These are phyloP conservation scores for Microbotryomycetes sp. DNA, from an alignment of 1,284 basidiomycete species.

Conservation along the genomic window DNA sequence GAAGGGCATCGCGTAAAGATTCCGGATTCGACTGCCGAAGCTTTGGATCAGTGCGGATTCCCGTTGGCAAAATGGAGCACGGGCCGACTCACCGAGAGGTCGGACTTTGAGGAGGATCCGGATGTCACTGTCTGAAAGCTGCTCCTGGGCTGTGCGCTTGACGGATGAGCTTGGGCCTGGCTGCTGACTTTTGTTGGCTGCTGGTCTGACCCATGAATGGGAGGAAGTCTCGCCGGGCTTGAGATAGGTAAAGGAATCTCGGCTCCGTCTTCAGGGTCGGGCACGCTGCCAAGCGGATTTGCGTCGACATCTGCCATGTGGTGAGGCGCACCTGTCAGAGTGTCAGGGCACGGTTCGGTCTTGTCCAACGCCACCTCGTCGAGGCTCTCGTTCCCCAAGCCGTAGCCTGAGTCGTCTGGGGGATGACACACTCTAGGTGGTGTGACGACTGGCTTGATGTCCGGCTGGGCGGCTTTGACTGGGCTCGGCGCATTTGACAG, in stretches of 20 bases:
- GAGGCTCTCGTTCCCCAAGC: background rate
- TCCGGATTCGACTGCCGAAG: background rate
- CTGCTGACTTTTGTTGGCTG: background rate
- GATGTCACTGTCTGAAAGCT: background rate
- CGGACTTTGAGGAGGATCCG: background rate
- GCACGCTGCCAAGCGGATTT: background rate
- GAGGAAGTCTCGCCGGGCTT: too few relatives aligned
- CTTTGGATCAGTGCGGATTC: too few relatives aligned
- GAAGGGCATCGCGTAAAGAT: background rate
- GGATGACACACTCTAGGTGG: background rate
- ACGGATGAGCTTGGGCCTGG: background rate
- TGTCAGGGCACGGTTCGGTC: too few relatives aligned
- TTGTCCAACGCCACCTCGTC: background rate
- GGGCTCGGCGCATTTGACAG: background rate
- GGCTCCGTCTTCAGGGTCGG: background rate
- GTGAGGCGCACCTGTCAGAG: too few relatives aligned
- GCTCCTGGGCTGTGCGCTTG: background rate
- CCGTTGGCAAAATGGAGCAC: too few relatives aligned
- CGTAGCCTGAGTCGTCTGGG: background rate
- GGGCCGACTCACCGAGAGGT: background rate
- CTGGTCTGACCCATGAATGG: background rate
- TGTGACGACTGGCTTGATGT: background rate
- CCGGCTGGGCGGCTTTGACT: background rate
- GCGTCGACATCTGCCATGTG: too few relatives aligned
- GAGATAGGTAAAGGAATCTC: background rate